Evolutionary conservation across 768 basidiomycete species (phyloP), one percentile per base, ranked within the genome.

Genomic region (Hygrocybe punicea): DNA sequence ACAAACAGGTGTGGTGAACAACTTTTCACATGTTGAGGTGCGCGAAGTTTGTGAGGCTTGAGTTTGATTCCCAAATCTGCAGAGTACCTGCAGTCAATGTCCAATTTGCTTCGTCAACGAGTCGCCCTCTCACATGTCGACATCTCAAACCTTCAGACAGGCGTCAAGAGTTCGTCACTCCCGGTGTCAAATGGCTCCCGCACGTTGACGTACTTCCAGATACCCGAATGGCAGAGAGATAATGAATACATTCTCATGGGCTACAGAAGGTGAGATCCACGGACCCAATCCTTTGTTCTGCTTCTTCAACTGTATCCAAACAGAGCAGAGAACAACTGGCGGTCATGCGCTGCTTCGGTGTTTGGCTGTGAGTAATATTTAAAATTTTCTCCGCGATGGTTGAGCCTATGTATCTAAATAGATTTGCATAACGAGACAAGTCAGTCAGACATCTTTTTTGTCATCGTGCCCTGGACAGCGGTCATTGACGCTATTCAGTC

Each of bases 391-490:
- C 50, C 51, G 42, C 54, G 58, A 58, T 63, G 51, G 57, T 46
- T 58, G 42, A 52, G 54, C 56, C 2, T 10, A 36, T 42, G 17
- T 13, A n/a, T 13, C 40, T 46, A 42, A 50, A 24, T 61, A 90
- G 89, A 88, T 71, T 62, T 88, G 56, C 89, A 91, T 69, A 91
- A 91, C 62, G 89, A 90, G 72, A 88, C 87, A 56, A 78, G 89
- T 86, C 61, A 56, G 71, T 65, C 52, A 23, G 52, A 52, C 25
- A 48, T 53, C 53, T 56, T 24, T 62, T 50, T 51, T n/a, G n/a
- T n/a, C 35, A 63, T 58, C 50, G 58, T 59, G 63, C 34, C 45
- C 46, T 52, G 39, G 13, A 36, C 46, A 10, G 51, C 51, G 33
- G 53, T 53, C 24, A 36, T 16, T 35, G 42, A 10, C 44, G n/a